Conservation (phyloP, 306 rosid species). For the Quercus suber region DNA sequence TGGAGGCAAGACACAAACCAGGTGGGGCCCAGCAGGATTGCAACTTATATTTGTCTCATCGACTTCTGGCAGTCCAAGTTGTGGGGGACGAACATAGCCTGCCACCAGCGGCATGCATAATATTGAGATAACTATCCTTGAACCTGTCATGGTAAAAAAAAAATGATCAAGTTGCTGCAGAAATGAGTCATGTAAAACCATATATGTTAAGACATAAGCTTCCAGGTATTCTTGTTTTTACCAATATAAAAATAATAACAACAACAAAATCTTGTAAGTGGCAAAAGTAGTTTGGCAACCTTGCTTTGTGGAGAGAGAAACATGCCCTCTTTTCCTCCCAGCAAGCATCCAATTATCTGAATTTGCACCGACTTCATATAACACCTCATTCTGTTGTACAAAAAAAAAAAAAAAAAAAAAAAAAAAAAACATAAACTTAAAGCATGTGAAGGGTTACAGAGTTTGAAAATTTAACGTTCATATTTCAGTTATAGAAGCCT, state of each 20-base stretch:
- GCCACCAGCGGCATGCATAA: constrained; percentile 89
- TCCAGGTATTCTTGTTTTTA: background rate
- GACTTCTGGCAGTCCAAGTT: constrained; percentile 77
- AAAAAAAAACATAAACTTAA: constrained; percentile 10
- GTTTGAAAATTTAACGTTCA: background rate
- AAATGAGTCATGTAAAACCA: background rate
- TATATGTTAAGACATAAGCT: background rate
- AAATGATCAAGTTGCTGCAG: constrained; percentile 12
- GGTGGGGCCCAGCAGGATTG: constrained; percentile 94
- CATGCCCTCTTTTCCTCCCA: constrained; percentile 96
- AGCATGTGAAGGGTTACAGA: constrained; percentile 8
- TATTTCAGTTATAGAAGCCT: background rate
- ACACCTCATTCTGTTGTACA: constrained; percentile 66
- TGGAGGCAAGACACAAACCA: constrained; percentile 93
- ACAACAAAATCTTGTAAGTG: background rate
- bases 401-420: constrained; percentile 21
- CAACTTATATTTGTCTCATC: constrained; percentile 76
- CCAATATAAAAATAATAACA: background rate
- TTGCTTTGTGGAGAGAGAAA: constrained; percentile 65
- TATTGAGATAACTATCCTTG: constrained; percentile 79
- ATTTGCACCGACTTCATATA: constrained; percentile 83
- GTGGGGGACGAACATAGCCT: constrained; percentile 91
- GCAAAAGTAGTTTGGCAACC: constrained; percentile 40
- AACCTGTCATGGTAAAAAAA: constrained; percentile 47
- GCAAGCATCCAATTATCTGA: constrained; percentile 96